Evolutionary conservation across 768 basidiomycete genomes (phyloP).

Genomic region (Cyathus striatus): DNA sequence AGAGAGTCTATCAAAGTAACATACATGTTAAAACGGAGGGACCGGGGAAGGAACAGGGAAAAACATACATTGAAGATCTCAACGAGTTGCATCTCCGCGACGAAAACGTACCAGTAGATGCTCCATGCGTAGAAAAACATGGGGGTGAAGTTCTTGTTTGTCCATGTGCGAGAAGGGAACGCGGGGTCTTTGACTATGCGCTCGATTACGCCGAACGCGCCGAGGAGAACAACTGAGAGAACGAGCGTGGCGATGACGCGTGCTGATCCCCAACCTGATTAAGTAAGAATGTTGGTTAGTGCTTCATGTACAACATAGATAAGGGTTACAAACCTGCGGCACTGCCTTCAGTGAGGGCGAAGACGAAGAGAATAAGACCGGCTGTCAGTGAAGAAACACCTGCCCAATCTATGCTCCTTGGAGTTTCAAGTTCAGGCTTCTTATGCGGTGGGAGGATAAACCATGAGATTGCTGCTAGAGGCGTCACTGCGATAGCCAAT

Average conservation of each 20-base stretch:
- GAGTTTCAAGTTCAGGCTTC: background rate
- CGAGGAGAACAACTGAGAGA: background rate
- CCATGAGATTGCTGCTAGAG: background rate
- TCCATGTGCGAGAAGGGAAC: background rate
- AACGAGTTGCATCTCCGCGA: slow-evolving; percentile 1
- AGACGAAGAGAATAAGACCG: slow-evolving; percentile 23
- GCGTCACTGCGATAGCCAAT: background rate
- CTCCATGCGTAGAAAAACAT: background rate
- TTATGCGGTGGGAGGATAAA: background rate
- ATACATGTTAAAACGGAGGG: slow-evolving; percentile 22
- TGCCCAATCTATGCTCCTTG: background rate
- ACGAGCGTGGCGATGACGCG: background rate
- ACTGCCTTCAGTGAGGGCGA: slow-evolving; percentile 27
- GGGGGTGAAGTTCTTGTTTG: background rate
- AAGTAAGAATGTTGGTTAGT: slow-evolving; percentile 1
- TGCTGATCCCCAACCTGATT: background rate
- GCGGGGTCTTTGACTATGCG: background rate
- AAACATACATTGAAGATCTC: slow-evolving; percentile 1
- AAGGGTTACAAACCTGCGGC: slow-evolving; percentile 29
- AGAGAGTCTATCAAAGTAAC: background rate
- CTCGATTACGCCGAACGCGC: background rate
- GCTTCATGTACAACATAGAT: background rate
- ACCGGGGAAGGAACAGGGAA: slow-evolving; percentile 1
- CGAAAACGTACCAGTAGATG: background rate
- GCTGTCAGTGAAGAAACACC: background rate